Conservation (phyloP, 306 rosid species). For the Gastrolobium villosum region DNA sequence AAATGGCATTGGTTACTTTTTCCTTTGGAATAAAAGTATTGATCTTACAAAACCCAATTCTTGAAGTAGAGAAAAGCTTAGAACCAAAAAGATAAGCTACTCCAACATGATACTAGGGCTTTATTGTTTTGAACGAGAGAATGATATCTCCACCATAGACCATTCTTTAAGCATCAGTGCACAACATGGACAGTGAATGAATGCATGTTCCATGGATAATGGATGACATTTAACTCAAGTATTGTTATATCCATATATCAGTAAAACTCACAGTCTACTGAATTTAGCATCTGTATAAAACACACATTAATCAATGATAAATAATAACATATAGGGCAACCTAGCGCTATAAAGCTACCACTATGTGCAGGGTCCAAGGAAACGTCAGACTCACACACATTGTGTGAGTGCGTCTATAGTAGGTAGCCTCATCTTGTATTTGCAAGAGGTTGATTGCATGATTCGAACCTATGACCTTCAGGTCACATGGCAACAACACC, state of each 20-base stretch:
- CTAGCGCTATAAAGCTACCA: too few species aligned
- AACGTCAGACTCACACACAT: too few species aligned
- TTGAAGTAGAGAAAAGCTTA: neutral
- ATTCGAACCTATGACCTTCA: too few species aligned
- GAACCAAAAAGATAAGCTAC: neutral
- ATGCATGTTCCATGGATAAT: neutral
- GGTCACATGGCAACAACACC: too few species aligned
- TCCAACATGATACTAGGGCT: neutral
- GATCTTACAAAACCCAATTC: neutral
- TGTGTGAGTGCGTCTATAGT: too few species aligned
- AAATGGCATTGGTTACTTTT: neutral
- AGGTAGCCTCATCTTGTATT: too few species aligned
- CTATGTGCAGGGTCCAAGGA: too few species aligned
- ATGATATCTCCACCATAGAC: neutral
- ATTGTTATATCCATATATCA: neutral
- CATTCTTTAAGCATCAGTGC: neutral
- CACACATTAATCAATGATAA: slow-evolving; percentile 1
- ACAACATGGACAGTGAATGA: neutral
- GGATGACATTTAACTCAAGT: neutral
- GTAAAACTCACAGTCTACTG: neutral
- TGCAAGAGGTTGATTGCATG: too few species aligned
- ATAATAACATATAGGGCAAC: neutral
- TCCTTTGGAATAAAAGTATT: too few species aligned
- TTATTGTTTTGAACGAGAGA: neutral
- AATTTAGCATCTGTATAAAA: neutral